A percentile compares a stretch with the other conserved stretches of the same genome.
These are phyloP conservation scores for Capsicum baccatum DNA, from an alignment of 257 asterid genomes.

Conservation along the genomic window DNA sequence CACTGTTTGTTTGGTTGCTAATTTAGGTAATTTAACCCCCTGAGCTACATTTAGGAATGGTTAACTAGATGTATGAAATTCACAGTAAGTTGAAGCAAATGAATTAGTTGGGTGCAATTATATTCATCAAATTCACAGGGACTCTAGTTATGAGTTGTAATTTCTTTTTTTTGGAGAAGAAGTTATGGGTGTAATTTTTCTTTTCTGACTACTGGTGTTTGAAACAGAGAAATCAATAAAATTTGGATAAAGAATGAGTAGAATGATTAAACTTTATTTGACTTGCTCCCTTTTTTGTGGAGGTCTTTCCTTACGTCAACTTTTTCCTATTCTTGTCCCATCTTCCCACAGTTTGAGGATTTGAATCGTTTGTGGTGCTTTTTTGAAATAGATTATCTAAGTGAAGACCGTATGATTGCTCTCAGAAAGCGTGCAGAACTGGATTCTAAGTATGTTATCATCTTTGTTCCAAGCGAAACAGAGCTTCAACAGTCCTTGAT, in stretches of 20 bases:
- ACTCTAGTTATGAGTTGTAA: too few species aligned
- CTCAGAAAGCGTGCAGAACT: constrained; percentile 93
- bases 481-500: constrained; percentile 79
- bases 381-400: constrained; percentile 70
- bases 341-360: neutral
- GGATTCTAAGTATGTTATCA: constrained; percentile 70
- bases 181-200: neutral
- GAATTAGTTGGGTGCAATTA: constrained; percentile 13
- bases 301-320: neutral
- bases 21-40: neutral
- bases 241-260: constrained; percentile 14
- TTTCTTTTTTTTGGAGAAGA: too few species aligned
- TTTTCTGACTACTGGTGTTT: neutral
- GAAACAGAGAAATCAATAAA: neutral
- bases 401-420: constrained; percentile 91
- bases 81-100: neutral
- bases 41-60: neutral
- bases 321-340: neutral
- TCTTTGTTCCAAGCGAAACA: constrained; percentile 62
- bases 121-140: constrained; percentile 10
- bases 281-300: constrained; percentile 7
- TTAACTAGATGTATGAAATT: neutral
- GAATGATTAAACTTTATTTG: neutral
- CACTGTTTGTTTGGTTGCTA: neutral
- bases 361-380: neutral